These are phyloP conservation scores for Aspergillus fructus DNA, from an alignment of 2,329 filamentous ascomycete species.

Conservation along the genomic window DNA sequence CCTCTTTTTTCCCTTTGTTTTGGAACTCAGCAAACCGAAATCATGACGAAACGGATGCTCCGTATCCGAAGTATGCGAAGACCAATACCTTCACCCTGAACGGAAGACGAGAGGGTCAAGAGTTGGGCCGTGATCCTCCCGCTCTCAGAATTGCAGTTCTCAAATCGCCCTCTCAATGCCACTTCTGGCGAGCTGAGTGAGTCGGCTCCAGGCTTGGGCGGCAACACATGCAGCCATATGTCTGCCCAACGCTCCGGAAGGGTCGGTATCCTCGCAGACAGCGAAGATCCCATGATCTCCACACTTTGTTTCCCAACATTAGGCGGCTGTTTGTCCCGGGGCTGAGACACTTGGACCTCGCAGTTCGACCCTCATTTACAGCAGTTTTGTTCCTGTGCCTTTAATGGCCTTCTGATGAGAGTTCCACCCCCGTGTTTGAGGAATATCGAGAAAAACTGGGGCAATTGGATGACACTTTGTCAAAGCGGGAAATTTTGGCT, in stretches of 20 bases:
- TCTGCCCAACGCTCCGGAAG: slow-evolving; percentile 28
- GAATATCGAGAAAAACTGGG: background rate
- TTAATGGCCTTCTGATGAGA: background rate
- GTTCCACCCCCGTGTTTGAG: background rate
- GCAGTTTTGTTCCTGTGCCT: background rate
- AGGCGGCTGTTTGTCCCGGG: slow-evolving; percentile 16
- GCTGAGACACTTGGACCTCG: background rate
- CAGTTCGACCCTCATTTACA: slow-evolving; percentile 1
- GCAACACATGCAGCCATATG: slow-evolving; percentile 25
- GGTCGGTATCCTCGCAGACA: slow-evolving; percentile 11
- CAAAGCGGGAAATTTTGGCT: background rate
- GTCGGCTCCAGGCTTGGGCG: slow-evolving; percentile 23
- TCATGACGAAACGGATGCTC: background rate
- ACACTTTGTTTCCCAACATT: slow-evolving; percentile 16
- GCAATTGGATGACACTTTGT: background rate
- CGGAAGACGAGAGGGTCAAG: background rate
- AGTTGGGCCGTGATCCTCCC: slow-evolving; percentile 8
- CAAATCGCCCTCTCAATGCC: background rate
- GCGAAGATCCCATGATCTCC: slow-evolving; percentile 21
- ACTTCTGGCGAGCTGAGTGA: slow-evolving; percentile 11
- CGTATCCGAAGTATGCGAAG: background rate
- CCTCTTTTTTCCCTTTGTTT: background rate
- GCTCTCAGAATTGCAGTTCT: background rate
- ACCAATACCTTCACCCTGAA: background rate
- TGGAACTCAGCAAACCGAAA: no score